A percentile compares a stretch with the other conserved stretches of the same genome.
These are phyloP conservation scores for Thymus mandschuricus DNA, from an alignment of 257 asterid genomes.

Conservation along the genomic window DNA sequence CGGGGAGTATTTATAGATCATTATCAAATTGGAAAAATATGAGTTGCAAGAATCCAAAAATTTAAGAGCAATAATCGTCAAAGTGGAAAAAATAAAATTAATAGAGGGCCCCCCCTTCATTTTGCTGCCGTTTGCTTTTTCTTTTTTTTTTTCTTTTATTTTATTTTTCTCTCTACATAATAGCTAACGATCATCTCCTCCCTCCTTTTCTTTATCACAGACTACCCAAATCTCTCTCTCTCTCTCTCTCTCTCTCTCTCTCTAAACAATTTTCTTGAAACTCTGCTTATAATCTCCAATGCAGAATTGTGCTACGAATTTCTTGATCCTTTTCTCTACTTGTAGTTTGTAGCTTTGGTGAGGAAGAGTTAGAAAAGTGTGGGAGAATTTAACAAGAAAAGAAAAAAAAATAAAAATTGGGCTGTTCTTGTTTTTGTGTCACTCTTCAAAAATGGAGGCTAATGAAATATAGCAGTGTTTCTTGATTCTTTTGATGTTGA, in stretches of 20 bases:
- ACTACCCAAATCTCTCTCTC: constrained; percentile 11
- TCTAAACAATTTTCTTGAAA: neutral
- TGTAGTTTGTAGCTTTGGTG: constrained; percentile 18
- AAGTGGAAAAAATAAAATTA: constrained; percentile 20
- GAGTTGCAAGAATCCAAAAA: constrained; percentile 48
- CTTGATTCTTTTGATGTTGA: constrained; percentile 38
- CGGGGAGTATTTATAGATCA: neutral
- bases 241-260: neutral
- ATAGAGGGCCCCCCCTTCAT: constrained; percentile 40
- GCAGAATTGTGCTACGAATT: constrained; percentile 29
- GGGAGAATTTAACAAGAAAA: neutral
- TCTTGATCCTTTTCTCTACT: constrained; percentile 23
- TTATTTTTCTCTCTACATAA: constrained; percentile 18
- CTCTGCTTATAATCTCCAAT: constrained; percentile 16
- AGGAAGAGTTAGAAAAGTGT: constrained; percentile 8
- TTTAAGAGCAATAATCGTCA: constrained; percentile 35
- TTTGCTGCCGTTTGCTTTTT: constrained; percentile 44
- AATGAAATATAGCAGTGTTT: constrained; percentile 50
- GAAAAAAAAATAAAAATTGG: constrained; percentile 28
- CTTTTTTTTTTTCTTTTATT: constrained; percentile 16
- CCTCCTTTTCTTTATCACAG: constrained; percentile 2
- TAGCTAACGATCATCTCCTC: constrained; percentile 17
- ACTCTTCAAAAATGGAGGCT: constrained; percentile 49
- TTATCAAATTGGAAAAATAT: constrained; percentile 17
- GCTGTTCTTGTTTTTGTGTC: constrained; percentile 28